Evolutionary conservation across 805 yeast genomes (phyloP).

Genomic region (Candida boleticola): DNA sequence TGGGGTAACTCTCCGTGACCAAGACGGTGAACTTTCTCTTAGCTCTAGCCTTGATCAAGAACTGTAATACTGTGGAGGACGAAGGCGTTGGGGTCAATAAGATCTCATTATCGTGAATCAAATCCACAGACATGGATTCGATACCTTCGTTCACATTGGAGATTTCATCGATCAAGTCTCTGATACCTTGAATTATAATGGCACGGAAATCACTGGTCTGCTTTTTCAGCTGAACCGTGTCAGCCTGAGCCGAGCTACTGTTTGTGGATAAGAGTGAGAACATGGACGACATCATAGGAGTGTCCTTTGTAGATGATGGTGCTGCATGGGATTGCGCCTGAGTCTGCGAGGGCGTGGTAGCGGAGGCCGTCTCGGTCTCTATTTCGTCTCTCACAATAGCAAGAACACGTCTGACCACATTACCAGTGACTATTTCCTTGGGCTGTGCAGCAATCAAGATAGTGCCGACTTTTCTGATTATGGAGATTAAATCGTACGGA

Average conservation of each 20-base stretch:
- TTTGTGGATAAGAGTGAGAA: conserved; percentile 72
- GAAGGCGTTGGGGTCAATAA: conserved; percentile 92
- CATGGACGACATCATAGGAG: conserved; percentile 77
- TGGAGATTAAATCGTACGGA: conserved; percentile 66
- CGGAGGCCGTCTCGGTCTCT: conserved; percentile 38
- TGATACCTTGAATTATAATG: conserved; percentile 85
- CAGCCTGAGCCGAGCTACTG: conserved; percentile 20
- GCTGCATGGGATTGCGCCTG: conserved; percentile 8
- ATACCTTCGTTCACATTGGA: conserved; percentile 86
- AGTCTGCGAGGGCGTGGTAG: too few relatives aligned
- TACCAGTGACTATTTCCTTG: conserved; percentile 83
- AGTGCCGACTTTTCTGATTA: conserved; percentile 73
- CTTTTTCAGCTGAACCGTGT: conserved; percentile 33
- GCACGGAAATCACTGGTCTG: conserved; percentile 71
- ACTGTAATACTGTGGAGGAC: conserved; percentile 83
- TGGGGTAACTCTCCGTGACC: conserved; percentile 91
- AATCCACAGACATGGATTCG: conserved; percentile 85
- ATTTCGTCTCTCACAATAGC: conserved; percentile 86
- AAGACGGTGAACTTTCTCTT: conserved; percentile 90
- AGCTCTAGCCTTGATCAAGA: conserved; percentile 78
- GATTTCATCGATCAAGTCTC: conserved; percentile 89
- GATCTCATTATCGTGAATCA: conserved; percentile 89
- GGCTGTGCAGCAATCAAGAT: conserved; percentile 79
- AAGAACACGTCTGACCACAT: conserved; percentile 84
- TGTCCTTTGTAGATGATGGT: conserved; percentile 17